Conservation (phyloP, 2,329 filamentous ascomycete genomes). For the Paecilomyces formosus region DNA sequence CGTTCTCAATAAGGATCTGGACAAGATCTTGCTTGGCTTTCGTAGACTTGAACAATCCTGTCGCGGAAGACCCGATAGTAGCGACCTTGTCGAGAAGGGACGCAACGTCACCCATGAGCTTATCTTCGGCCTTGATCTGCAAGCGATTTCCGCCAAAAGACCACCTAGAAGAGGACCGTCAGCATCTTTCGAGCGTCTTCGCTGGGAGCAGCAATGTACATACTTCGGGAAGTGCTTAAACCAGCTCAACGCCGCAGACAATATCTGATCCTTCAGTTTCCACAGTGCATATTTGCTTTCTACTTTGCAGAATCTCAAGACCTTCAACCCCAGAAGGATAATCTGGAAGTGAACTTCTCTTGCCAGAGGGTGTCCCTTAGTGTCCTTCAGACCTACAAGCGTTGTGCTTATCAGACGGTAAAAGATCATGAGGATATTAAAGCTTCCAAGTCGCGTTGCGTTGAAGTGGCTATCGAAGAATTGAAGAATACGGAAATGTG, state of each 20-base stretch:
- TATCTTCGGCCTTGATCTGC: conserved; percentile 87
- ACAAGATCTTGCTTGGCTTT: conserved; percentile 79
- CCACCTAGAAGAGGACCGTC: conserved; percentile 49
- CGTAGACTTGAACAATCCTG: conserved; percentile 56
- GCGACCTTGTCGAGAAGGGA: conserved; percentile 57
- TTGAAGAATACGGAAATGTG: conserved; percentile 76
- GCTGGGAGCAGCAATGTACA: conserved; percentile 8
- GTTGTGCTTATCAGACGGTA: conserved; percentile 73
- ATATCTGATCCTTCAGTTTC: conserved; percentile 79
- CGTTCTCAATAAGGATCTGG: conserved; percentile 70
- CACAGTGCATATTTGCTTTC: conserved; percentile 61
- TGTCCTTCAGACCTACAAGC: conserved; percentile 63
- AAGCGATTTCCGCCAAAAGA: conserved; percentile 91
- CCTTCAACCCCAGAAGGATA: conserved; percentile 70
- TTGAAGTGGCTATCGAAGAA: conserved; percentile 95
- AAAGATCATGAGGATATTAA: conserved; percentile 75
- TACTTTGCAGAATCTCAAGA: conserved; percentile 64
- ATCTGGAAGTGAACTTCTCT: conserved; percentile 89
- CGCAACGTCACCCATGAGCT: conserved; percentile 69
- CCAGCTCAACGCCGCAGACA: conserved; percentile 84
- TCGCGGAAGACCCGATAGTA: conserved; percentile 45
- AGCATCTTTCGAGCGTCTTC: background rate
- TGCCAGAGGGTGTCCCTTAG: conserved; percentile 74
- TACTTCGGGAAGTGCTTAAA: conserved; percentile 69
- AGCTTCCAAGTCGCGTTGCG: conserved; percentile 76